phyloP scores from a whole-genome alignment of 2,329 filamentous ascomycete species.

The Cercospora canescens region DNA sequence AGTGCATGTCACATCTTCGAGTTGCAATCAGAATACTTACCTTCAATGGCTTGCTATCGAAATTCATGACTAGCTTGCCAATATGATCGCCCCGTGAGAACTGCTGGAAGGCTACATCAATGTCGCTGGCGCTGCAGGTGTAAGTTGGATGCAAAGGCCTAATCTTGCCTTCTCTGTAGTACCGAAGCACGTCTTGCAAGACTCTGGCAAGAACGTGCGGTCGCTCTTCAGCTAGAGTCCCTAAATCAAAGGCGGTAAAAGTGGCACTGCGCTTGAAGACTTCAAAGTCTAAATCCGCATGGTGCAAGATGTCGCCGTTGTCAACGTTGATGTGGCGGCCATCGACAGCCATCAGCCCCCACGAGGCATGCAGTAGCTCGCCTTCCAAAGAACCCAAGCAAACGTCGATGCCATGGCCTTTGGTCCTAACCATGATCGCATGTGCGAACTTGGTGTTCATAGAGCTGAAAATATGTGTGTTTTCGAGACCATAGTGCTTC shows the following conservation, averaged over 20 bases:
- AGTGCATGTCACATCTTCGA: background rate
- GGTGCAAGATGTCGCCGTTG: conserved; percentile 17
- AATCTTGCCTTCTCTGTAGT: background rate
- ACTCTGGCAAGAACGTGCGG: background rate
- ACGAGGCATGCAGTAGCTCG: conserved; percentile 13
- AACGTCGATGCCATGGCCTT: conserved; percentile 11
- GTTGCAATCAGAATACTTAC: background rate
- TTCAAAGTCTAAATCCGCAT: conserved; percentile 10
- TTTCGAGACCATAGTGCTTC: background rate
- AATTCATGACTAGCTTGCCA: background rate
- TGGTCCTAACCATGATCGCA: background rate
- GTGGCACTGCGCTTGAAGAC: background rate
- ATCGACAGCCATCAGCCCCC: conserved; percentile 29
- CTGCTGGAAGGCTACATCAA: background rate
- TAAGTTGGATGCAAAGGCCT: background rate
- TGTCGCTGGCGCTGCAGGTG: background rate
- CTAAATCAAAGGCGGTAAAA: background rate
- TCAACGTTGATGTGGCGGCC: conserved; percentile 33
- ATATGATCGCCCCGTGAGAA: background rate
- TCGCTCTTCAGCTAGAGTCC: background rate
- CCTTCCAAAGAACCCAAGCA: conserved; percentile 17
- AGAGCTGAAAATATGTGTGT: background rate
- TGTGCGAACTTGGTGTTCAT: background rate
- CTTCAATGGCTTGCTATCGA: background rate
- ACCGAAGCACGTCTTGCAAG: background rate